Evolutionary conservation across 2,329 filamentous ascomycete species (phyloP).

Genomic region (Hypocrella siamensis): DNA sequence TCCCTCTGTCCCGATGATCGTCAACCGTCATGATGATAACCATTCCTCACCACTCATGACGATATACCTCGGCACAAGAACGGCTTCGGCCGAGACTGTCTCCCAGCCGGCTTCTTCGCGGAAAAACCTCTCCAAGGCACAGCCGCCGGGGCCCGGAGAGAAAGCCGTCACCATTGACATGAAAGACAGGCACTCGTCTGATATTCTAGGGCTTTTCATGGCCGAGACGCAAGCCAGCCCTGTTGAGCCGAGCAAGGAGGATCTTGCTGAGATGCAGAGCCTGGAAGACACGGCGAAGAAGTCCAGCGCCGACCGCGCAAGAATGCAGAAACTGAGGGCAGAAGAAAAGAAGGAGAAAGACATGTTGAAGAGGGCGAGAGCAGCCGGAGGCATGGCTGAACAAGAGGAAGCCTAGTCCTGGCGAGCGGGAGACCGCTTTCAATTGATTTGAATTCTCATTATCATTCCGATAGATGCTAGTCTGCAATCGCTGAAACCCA

Average conservation of each 20-base stretch:
- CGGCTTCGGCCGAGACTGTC: conserved; percentile 12
- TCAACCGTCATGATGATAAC: conserved; percentile 50
- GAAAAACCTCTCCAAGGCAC: conserved; percentile 30
- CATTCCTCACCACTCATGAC: conserved; percentile 43
- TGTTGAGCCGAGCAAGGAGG: conserved; percentile 41
- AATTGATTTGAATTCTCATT: not conserved
- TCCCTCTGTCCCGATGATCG: conserved; percentile 66
- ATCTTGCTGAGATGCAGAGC: conserved; percentile 40
- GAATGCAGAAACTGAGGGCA: conserved; percentile 34
- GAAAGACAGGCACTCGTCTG: conserved; percentile 41
- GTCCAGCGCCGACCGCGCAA: conserved; percentile 37
- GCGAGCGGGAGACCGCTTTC: not conserved
- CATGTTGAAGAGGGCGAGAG: conserved; percentile 24
- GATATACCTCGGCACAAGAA: conserved; percentile 41
- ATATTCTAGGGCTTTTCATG: conserved; percentile 49
- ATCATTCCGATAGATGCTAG: not conserved
- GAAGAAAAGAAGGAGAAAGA: conserved; percentile 47
- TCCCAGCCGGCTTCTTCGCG: conserved; percentile 31
- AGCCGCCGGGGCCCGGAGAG: conserved; percentile 30
- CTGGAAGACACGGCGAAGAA: conserved; percentile 37
- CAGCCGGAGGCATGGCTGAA: conserved; percentile 20
- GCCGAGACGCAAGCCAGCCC: conserved; percentile 42
- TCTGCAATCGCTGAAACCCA: not conserved
- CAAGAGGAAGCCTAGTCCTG: conserved; percentile 13
- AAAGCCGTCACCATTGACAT: conserved; percentile 43